Evolutionary conservation across 1,284 basidiomycete genomes (phyloP).

Genomic region (Apiotrichum laibachii): DNA sequence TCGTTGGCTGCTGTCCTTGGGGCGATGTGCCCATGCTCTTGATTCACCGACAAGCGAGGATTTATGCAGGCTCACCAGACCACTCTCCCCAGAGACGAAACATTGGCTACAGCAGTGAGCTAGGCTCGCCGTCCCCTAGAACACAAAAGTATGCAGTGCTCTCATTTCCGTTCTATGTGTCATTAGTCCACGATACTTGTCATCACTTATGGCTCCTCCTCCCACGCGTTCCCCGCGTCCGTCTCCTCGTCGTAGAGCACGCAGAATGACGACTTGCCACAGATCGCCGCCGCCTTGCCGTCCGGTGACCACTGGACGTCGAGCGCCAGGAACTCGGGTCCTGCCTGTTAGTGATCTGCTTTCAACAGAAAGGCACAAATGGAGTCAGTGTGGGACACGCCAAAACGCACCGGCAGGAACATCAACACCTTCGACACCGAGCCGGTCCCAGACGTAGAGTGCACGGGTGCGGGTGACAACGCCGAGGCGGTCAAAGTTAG

Average conservation of each 20-base stretch:
- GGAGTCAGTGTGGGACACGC: no score
- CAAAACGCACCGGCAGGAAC: constrained; percentile 33
- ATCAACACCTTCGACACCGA: constrained; percentile 40
- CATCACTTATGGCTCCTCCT: background rate
- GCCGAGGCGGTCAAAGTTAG: constrained; percentile 20
- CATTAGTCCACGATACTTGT: no score
- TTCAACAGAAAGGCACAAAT: no score
- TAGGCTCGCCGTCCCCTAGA: no score
- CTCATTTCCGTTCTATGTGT: no score
- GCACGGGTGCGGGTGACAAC: constrained; percentile 23
- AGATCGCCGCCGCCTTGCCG: constrained; percentile 30
- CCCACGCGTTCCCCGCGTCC: constrained; percentile 6
- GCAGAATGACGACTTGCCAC: constrained; percentile 30
- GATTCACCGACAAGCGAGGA: no score
- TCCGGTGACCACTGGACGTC: constrained; percentile 39
- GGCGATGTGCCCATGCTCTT: no score
- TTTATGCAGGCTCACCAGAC: no score
- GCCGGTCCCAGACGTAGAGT: constrained; percentile 41
- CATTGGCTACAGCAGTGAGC: no score
- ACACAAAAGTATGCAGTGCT: no score
- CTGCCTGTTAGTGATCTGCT: constrained; percentile 1
- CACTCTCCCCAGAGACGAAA: no score
- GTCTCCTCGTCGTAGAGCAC: constrained; percentile 29
- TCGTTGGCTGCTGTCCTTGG: no score
- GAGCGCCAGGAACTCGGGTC: constrained; percentile 17